Evolutionary conservation across 1,284 basidiomycete species (phyloP).

Genomic region (Ustilago vetiveriae): DNA sequence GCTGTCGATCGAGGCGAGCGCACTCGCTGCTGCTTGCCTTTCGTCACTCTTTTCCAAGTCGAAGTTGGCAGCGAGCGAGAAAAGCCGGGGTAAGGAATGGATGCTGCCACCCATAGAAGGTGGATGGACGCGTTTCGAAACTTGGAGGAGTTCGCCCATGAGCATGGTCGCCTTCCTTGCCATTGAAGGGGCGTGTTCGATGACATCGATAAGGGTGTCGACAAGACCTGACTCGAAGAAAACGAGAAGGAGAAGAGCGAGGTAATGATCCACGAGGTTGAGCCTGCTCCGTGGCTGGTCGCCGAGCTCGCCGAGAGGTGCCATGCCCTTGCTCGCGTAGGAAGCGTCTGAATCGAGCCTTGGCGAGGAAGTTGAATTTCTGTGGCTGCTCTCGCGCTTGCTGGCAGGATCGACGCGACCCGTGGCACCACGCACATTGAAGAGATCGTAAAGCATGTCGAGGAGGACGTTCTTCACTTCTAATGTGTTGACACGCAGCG

Average conservation of each 20-base stretch:
- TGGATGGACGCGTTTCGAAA: slow-evolving; percentile 89
- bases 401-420: slow-evolving; percentile 38
- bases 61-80: slow-evolving; percentile 82
- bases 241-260: slow-evolving; percentile 85
- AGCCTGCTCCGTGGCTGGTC: slow-evolving; percentile 69
- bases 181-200: slow-evolving; percentile 46
- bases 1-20: slow-evolving; percentile 87
- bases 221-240: slow-evolving; percentile 84
- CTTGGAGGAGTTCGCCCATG: slow-evolving; percentile 88
- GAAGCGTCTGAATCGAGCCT: slow-evolving; percentile 5
- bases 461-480: slow-evolving; percentile 76
- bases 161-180: slow-evolving; percentile 77
- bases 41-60: slow-evolving; percentile 63
- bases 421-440: slow-evolving; percentile 71
- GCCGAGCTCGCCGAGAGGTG: slow-evolving; percentile 36
- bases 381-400: slow-evolving; percentile 42
- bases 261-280: slow-evolving; percentile 91
- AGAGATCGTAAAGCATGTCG: slow-evolving; percentile 91
- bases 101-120: slow-evolving; percentile 81
- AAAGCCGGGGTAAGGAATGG: slow-evolving; percentile 84
- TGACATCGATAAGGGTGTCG: slow-evolving; percentile 58
- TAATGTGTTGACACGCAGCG: slow-evolving; percentile 84
- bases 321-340: slow-evolving; percentile 4
- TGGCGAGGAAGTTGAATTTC: slow-evolving; percentile 19
- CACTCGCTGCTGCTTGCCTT: slow-evolving; percentile 82